These are phyloP conservation scores for Botryosphaeria dothidea DNA, from an alignment of 2,329 filamentous ascomycete genomes.

Conservation along the genomic window DNA sequence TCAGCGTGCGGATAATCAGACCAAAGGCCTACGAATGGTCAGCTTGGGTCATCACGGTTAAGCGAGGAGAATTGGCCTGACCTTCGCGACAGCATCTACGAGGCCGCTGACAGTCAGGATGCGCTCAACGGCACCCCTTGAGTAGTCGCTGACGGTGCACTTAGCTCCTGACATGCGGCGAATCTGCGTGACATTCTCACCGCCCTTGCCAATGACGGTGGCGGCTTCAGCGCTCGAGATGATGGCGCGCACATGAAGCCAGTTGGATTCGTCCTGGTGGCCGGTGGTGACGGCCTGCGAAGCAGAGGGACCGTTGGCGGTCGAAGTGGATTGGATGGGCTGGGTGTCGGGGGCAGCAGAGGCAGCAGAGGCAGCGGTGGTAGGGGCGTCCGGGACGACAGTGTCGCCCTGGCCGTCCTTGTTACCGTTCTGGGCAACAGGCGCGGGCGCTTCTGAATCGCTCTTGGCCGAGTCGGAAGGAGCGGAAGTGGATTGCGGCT, in stretches of 20 bases:
- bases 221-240: slow-evolving; percentile 97
- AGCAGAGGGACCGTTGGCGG: slow-evolving; percentile 52
- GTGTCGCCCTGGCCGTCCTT: slow-evolving; percentile 69
- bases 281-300: slow-evolving; percentile 42
- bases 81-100: slow-evolving; percentile 96
- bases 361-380: slow-evolving; percentile 49
- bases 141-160: slow-evolving; percentile 98
- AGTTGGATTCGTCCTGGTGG: slow-evolving; percentile 84
- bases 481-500: slow-evolving; percentile 34
- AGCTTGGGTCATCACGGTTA: slow-evolving; percentile 30
- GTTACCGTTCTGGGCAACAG: slow-evolving; percentile 41
- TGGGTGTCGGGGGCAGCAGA: slow-evolving; percentile 52
- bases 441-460: background rate
- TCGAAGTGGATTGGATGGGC: slow-evolving; percentile 59
- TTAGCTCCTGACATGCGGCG: slow-evolving; percentile 93
- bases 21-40: slow-evolving; percentile 73
- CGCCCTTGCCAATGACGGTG: slow-evolving; percentile 96
- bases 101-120: slow-evolving; percentile 96
- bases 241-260: slow-evolving; percentile 95
- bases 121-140: slow-evolving; percentile 93
- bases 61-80: slow-evolving; percentile 45
- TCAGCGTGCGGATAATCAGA: slow-evolving; percentile 94
- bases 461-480: slow-evolving; percentile 34
- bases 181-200: slow-evolving; percentile 98
- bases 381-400: slow-evolving; percentile 65